Conservation (phyloP, 306 rosid genomes). For the Urtica urens region DNA sequence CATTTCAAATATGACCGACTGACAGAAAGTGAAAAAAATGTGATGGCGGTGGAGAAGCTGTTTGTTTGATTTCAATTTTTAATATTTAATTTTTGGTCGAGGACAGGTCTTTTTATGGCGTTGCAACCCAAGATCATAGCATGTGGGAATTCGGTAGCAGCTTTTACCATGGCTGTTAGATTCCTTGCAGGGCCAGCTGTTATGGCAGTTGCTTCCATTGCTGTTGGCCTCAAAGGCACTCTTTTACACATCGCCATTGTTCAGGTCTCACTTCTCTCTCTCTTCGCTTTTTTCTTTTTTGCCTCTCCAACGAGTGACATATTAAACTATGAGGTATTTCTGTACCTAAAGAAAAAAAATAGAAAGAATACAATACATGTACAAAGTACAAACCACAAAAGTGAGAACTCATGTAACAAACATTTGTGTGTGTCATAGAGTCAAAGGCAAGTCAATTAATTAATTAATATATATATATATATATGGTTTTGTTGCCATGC, state of each 20-base stretch:
- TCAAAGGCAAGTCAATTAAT: no score
- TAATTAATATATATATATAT: no score
- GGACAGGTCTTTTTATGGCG: conserved; percentile 91
- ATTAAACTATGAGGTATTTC: no score
- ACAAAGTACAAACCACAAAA: no score
- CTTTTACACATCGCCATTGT: conserved; percentile 91
- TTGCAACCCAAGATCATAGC: conserved; percentile 98
- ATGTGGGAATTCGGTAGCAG: conserved; percentile 84
- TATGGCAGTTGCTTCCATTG: conserved; percentile 96
- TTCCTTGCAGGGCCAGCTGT: conserved; percentile 98
- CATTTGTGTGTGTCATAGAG: no score
- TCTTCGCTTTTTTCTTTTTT: conserved; percentile 14
- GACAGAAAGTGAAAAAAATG: conserved; percentile 1
- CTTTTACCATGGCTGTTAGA: conserved; percentile 92
- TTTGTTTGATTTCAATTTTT: conserved; percentile 4
- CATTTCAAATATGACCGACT: conserved; percentile 34
- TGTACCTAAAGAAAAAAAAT: no score
- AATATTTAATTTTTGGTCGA: not conserved
- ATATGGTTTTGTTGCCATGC: conserved; percentile 23
- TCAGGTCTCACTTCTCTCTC: conserved; percentile 35
- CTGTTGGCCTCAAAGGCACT: conserved; percentile 77
- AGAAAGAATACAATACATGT: not conserved
- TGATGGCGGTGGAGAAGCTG: conserved; percentile 15
- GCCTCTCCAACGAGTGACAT: conserved; percentile 34
- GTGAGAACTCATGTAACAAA: no score